Evolutionary conservation across 345 rosid genomes (phyloP).

Genomic region (Linum lewisii): DNA sequence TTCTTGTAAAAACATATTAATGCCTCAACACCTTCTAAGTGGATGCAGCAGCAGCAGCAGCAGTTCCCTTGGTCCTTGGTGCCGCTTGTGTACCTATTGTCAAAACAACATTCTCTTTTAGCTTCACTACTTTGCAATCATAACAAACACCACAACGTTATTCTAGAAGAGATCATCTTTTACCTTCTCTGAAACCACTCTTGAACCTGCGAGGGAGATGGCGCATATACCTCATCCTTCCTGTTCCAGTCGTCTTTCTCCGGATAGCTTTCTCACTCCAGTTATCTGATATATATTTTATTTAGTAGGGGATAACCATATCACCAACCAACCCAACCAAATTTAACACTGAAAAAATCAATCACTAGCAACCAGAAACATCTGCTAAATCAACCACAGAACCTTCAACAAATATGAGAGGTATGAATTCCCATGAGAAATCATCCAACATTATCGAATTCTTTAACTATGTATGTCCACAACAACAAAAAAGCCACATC

Average conservation of each 20-base stretch:
- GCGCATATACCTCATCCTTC: slow-evolving; percentile 20
- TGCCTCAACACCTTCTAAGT: slow-evolving; percentile 13
- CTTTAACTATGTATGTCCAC: too few relatives aligned
- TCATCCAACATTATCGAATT: not conserved
- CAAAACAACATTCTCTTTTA: not conserved
- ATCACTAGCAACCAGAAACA: too few relatives aligned
- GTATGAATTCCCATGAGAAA: too few relatives aligned
- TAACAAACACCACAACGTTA: too few relatives aligned
- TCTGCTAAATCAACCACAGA: not conserved
- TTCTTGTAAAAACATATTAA: too few relatives aligned
- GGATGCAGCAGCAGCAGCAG: slow-evolving; percentile 11
- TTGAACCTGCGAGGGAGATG: slow-evolving; percentile 22
- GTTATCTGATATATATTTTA: slow-evolving; percentile 6
- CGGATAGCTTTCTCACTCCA: slow-evolving; percentile 23
- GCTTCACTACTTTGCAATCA: too few relatives aligned
- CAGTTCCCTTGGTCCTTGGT: slow-evolving; percentile 19
- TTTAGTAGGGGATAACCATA: not conserved
- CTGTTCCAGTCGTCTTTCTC: slow-evolving; percentile 22
- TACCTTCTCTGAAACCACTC: slow-evolving; percentile 18
- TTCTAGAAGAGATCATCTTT: not conserved
- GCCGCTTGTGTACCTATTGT: slow-evolving; percentile 13
- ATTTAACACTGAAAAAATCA: not conserved
- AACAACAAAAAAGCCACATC: too few relatives aligned
- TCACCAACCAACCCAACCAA: not conserved
- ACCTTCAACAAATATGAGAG: too few relatives aligned